Base-by-base conservation (phyloP, 306 rosid genomes). In the Inga leiocalycina region DNA sequence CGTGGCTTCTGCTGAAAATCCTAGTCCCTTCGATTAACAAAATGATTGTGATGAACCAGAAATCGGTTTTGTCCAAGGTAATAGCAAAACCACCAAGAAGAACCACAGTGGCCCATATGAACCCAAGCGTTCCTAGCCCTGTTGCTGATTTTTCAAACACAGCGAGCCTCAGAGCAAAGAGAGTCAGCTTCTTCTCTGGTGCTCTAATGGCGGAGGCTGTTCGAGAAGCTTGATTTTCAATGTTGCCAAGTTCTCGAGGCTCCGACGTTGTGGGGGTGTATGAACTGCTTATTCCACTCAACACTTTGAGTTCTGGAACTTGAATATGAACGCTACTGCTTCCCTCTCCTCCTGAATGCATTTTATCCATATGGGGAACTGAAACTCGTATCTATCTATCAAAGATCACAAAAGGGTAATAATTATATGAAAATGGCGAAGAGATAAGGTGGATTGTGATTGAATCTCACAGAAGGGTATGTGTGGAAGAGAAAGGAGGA, bases 31-130 rank as follows among this genome's bases (percentile, higher is more conserved):
- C 98, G 15, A 92, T 89, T 80, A 97, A 76, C 61, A 94, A 80
- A 71, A 97, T 97, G 82, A 97, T 85, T 16, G 98, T 92, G 85
- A 95, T 89, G 86, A 93, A 86, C 98, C 98, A 93, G 80, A 93
- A 95, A 73, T 95, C 98, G 0, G 94, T 85, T 81, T 84, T 82
- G 67, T 89, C 95, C 17, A 95, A 86, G 15, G 93, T 92, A 56
- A 92, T 91, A 35, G 98, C 98, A 4, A 95, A 95, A 45, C 98
- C 98, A 2, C 98, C 98, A 0, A 93, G 93, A 65, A 95, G 97
- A 15, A 95, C 98, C 54, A 95, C 98, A 0, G 98, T 95, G 24
- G 98, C 98, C 98, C 98, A 95, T 22, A 95, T 89, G 82, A 95
- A 95, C 0, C 98, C 95, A 45, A 95, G 98, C 71, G 98, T 90